phyloP scores from a whole-genome alignment of 495 filamentous ascomycete genomes.

The Alectoria sarmentosa region DNA sequence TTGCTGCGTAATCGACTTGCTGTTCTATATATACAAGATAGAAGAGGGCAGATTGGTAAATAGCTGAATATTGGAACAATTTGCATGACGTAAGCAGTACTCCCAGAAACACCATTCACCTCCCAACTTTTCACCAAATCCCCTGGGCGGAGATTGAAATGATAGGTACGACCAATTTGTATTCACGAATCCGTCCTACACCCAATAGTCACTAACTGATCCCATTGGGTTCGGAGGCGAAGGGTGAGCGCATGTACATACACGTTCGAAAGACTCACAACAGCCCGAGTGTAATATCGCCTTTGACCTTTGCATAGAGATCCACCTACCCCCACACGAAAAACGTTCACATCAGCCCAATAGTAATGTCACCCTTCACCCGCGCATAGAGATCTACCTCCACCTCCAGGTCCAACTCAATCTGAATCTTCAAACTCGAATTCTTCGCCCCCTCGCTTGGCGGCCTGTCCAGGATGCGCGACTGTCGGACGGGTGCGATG shows the following conservation, averaged over 20 bases:
- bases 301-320: constrained; percentile 24
- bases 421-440: constrained; percentile 30
- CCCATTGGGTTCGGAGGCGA: constrained; percentile 5
- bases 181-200: constrained; percentile 2
- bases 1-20: neutral
- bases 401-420: constrained; percentile 23
- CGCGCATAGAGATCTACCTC: constrained; percentile 22
- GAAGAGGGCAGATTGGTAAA: neutral
- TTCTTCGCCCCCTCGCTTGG: constrained; percentile 23
- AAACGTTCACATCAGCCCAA: constrained; percentile 26
- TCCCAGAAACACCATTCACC: neutral
- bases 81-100: neutral
- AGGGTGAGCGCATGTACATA: neutral
- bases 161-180: neutral
- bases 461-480: constrained; percentile 28
- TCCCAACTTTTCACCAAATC: neutral
- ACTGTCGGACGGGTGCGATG: constrained; percentile 29
- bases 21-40: neutral
- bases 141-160: neutral
- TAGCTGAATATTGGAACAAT: neutral
- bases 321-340: constrained; percentile 17
- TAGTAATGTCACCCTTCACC: constrained; percentile 28
- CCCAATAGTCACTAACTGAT: constrained; percentile 5
- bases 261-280: constrained; percentile 14
- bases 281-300: constrained; percentile 26